Evolutionary conservation across 2,329 filamentous ascomycete species (phyloP).

Genomic region (Epichloe sibirici): DNA sequence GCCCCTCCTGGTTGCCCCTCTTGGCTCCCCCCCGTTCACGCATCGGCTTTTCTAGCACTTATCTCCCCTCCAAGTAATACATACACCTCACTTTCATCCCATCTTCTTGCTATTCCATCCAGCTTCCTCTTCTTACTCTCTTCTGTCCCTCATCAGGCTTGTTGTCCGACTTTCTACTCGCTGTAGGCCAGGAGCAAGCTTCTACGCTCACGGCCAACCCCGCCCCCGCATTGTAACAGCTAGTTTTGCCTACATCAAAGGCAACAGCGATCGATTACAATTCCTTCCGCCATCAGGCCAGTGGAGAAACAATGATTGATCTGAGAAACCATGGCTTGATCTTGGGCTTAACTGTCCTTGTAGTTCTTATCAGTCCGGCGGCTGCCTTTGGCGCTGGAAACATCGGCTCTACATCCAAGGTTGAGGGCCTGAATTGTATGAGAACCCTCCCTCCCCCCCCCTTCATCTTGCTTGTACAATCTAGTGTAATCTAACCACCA

Average conservation of each 20-base stretch:
- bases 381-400: conserved; percentile 81
- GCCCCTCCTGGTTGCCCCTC: conserved; percentile 5
- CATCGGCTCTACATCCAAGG: conserved; percentile 66
- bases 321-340: conserved; percentile 37
- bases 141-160: background rate
- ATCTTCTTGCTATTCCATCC: background rate
- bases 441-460: conserved; percentile 5
- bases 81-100: background rate
- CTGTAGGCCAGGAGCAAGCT: background rate
- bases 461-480: background rate
- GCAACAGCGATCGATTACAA: background rate
- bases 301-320: conserved; percentile 29
- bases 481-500: background rate
- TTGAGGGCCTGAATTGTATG: conserved; percentile 74
- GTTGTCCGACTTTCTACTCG: background rate
- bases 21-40: background rate
- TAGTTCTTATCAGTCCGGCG: conserved; percentile 54
- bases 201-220: background rate
- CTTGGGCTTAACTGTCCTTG: conserved; percentile 46
- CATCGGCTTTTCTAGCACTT: background rate
- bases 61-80: background rate
- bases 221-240: background rate
- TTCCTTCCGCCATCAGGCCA: background rate
- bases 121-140: background rate
- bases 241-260: background rate